Evolutionary conservation across 768 basidiomycete species (phyloP), one percentile per base, ranked within the genome.

Genomic region (Naganishia kalamii): DNA sequence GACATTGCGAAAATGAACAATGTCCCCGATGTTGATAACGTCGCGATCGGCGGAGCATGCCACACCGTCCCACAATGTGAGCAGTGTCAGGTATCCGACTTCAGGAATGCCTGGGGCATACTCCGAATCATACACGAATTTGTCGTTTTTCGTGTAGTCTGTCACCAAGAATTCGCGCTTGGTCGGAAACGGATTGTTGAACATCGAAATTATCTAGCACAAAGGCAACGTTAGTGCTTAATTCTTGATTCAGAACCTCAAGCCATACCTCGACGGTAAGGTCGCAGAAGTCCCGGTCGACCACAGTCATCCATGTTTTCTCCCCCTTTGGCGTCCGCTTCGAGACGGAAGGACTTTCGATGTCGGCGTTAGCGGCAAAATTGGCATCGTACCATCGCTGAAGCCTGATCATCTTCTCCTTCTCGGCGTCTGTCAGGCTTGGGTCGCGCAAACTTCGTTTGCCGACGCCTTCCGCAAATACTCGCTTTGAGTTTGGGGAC

Each of bases 111-210:
- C 35, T 21, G 54, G 8, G 4, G 54, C 23, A 25, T 11, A 32
- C 29, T 57, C 37, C 54, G 54, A n/a, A n/a, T 25, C 23, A 17
- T 7, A 57, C 11, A 12, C 23, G 32, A 57, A 57, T n/a, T 27
- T 41, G 54, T 57, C 54, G 19, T 57, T 57, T 27, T 57, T 57
- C 21, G 54, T 57, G 23, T 57, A 57, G 27, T 57, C 54, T 25
- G 54, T 57, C 19, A 57, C 54, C 19, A 57, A 10, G 35, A 57
- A 57, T n/a, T 57, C 54, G 21, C 54, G 33, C 40, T 57, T 57
- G 4, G 54, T 57, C 21, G 54, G 37, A 27, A 4, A 57, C 2
- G 7, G 37, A 27, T 10, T 27, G 6, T 57, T n/a, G 54, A 17
- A 37, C 12, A 57, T 37, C 35, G 33, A 37, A 40, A 57, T 21